phyloP scores from a whole-genome alignment of 805 yeast genomes.

The Dipodascus geniculatus region DNA sequence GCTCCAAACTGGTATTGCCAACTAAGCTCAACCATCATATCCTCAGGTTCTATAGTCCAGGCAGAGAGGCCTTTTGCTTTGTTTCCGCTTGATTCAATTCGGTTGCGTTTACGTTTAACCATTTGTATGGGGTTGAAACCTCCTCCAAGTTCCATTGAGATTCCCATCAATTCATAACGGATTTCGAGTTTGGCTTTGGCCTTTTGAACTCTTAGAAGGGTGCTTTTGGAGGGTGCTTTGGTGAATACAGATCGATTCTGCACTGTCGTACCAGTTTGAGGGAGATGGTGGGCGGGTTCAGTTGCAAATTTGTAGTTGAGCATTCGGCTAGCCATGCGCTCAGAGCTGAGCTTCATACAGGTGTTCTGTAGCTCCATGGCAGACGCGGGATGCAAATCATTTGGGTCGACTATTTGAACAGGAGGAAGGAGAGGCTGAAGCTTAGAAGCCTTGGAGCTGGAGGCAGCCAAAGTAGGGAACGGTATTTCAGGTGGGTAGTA shows the following conservation, averaged over 20 bases:
- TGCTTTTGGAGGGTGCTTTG: conserved; percentile 8
- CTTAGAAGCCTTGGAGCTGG: background rate
- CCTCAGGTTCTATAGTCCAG: background rate
- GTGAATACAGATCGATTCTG: conserved; percentile 1
- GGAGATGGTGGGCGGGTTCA: background rate
- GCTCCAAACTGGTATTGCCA: background rate
- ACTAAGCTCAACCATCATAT: background rate
- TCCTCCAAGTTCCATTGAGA: background rate
- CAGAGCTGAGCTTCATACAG: background rate
- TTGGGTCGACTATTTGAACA: background rate
- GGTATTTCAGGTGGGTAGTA: too few species aligned
- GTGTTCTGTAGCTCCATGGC: background rate
- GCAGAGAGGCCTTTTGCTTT: background rate
- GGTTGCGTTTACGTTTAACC: background rate
- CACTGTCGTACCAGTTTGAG: background rate
- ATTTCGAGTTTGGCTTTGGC: conserved; percentile 23
- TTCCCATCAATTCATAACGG: conserved; percentile 15
- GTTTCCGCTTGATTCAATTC: background rate
- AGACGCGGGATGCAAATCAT: background rate
- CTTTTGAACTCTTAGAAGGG: conserved; percentile 16
- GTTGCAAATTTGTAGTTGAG: background rate
- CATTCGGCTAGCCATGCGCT: background rate
- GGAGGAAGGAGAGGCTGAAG: background rate
- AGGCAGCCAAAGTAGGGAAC: too few species aligned
- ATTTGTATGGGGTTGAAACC: background rate